Base-by-base conservation (phyloP, 2,329 filamentous ascomycete genomes). In the Epichloe coenophiala region DNA sequence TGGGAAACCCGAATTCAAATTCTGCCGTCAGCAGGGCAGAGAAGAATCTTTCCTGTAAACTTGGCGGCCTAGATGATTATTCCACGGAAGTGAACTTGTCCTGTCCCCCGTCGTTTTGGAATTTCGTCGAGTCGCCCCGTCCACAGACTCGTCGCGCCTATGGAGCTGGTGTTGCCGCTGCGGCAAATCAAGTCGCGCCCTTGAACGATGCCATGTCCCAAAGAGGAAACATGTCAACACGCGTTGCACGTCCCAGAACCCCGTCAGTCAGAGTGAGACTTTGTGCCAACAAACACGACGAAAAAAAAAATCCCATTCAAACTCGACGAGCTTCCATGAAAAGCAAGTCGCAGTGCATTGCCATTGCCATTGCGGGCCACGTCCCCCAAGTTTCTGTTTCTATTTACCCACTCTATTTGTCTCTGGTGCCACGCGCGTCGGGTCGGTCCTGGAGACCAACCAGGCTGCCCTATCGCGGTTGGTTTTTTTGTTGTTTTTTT, bases 211-310 rank as follows among this genome's bases (percentile, higher is more conserved):
- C 54, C 53, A 50, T 54, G 52, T 57, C 63, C 62, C 57, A 57
- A 65, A 63, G 48, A 56, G 61, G 62, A 61, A 66, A 63, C 57
- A 61, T 61, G 60, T 64, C 59, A 64, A 65, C 61, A 65, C 62
- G 62, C 62, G 61, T 61, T 58, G 51, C 60, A 60, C 56, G 58
- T 59, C n/a, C 50, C 57, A 52, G 51, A 49, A 31, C n/a, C 23
- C 23, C 23, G 23, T 27, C 21, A 42, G n/a, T 21, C 23, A 23
- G 23, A 17, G 19, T 33, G 17, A 19, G 6, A 23, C 19, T 41
- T 19, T 43, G 11, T 27, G 23, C 23, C 23, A 27, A n/a, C n/a
- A n/a, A 27, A 27, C 23, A 27, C 23, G 6, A 27, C 23, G 23
- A n/a, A n/a, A n/a, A 27, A 27, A 23, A 27, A 23, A 27, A 27